These are phyloP conservation scores for Otatea glauca DNA, from an alignment of 176 grass and related monocot genomes.

Conservation along the genomic window DNA sequence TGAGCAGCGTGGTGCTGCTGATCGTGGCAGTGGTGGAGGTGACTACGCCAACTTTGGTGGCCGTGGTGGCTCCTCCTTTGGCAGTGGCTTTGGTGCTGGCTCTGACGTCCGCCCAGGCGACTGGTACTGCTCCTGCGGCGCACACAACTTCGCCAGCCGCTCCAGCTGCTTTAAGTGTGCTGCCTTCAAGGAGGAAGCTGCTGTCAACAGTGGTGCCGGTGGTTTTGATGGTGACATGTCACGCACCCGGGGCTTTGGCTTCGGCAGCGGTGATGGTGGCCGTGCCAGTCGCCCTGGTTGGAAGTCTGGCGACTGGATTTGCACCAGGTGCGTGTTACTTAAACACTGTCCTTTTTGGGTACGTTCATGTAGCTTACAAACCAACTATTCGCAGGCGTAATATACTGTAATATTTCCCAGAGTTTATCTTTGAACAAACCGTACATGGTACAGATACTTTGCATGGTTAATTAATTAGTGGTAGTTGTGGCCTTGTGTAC, in stretches of 20 bases:
- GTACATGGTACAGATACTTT: background rate
- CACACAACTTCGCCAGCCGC: constrained; percentile 98
- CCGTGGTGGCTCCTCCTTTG: constrained; percentile 67
- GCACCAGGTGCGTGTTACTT: constrained; percentile 69
- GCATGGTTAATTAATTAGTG: background rate
- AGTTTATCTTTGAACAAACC: background rate
- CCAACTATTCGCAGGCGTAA: background rate
- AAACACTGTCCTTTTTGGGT: constrained; percentile 12
- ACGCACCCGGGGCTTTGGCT: constrained; percentile 69
- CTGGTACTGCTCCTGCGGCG: constrained; percentile 89
- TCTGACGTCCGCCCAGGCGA: constrained; percentile 95
- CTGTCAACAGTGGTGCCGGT: constrained; percentile 63
- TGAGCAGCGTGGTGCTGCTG: constrained; percentile 61
- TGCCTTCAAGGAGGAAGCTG: constrained; percentile 77
- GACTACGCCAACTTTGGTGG: constrained; percentile 74
- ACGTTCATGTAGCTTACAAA: background rate
- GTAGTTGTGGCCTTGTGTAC: background rate
- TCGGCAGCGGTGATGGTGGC: constrained; percentile 40
- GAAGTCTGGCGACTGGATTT: constrained; percentile 98
- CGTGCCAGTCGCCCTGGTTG: constrained; percentile 69
- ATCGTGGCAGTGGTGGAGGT: constrained; percentile 53
- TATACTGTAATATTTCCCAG: background rate
- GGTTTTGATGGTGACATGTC: constrained; percentile 72
- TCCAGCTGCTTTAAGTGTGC: constrained; percentile 92
- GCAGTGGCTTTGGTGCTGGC: constrained; percentile 53